Percentiles rank a stretch among this genome's conserved stretches.
Evolutionary conservation across 441 rosid species (phyloP).

Genomic region (Breynia disticha): DNA sequence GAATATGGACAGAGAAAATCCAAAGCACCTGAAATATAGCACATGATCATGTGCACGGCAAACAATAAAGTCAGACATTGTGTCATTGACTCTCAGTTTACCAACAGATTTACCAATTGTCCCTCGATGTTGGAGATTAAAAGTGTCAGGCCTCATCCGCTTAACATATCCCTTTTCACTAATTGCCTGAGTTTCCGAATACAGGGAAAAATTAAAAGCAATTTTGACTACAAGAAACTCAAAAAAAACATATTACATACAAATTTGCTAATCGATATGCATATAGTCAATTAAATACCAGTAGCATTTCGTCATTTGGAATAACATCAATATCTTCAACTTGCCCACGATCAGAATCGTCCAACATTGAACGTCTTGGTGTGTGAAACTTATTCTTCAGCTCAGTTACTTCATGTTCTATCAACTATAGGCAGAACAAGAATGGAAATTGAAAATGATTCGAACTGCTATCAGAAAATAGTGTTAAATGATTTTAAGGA

Average conservation of each 20-base stretch:
- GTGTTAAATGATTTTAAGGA: no score
- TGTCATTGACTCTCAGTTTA: constrained; percentile 72
- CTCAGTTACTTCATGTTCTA: constrained; percentile 80
- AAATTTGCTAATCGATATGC: no score
- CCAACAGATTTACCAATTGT: constrained; percentile 98
- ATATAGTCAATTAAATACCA: constrained; percentile 39
- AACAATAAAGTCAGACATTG: constrained; percentile 88
- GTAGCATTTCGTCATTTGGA: constrained; percentile 90
- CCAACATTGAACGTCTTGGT: constrained; percentile 76
- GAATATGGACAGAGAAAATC: not conserved
- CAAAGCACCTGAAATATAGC: constrained; percentile 75
- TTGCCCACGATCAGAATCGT: constrained; percentile 77
- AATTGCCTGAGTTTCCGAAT: constrained; percentile 45
- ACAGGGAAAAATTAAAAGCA: no score
- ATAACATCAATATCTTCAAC: constrained; percentile 85
- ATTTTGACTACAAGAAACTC: constrained; percentile 1
- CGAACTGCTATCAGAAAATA: not conserved
- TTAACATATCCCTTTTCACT: constrained; percentile 97
- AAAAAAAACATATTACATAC: not conserved
- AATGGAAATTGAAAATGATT: not conserved
- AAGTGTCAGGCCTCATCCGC: constrained; percentile 83
- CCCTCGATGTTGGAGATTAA: constrained; percentile 93
- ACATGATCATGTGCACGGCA: constrained; percentile 92
- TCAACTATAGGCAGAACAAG: constrained; percentile 32
- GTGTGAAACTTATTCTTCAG: constrained; percentile 65